Evolutionary conservation across 495 filamentous ascomycete species (phyloP), one percentile per base, ranked within the genome.

Genomic region (Trichoderma parareesei): DNA sequence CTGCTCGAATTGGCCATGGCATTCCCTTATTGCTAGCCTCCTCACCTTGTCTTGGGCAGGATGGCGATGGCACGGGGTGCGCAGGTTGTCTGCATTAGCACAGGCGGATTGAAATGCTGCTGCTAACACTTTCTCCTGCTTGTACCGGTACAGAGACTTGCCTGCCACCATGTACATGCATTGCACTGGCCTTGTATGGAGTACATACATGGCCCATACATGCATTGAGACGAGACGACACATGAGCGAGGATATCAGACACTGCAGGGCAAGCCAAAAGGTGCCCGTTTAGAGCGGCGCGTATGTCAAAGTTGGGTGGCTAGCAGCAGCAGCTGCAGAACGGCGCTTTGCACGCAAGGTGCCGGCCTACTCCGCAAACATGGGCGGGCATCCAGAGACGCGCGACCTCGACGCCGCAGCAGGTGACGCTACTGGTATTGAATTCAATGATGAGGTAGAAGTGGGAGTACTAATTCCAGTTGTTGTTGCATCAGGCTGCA

Each of bases 61-160:
- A 62, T 42, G 61, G 61, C 61, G 40, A 62, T 44, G 38, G 20
- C 38, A 41, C 61, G 61, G 61, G 46, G 46, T 49, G 46, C 46
- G 20, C 46, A 49, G 46, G 46, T 18, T 7, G 6, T 49, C 16
- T 49, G 46, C 46, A 49, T 49, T 49, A 49, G 46, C 46, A 49
- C n/a, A 27, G 27, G 27, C 27, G 27, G 46, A 20, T 49, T 18
- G 18, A 49, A 20, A 18, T 18, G n/a, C n/a, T 20, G 16, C 46
- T 27, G 18, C 20, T 18, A 49, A 27, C 27, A 2, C 27, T 27
- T 27, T 27, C 27, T 27, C 27, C 1, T 27, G 27, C 27, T 27
- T 49, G 46, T 49, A 61, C 57, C 55, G 14, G 57, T 41, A 38
- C n/a, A 16, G 13, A 60, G 27, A 9, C 7, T 0, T 38, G 38